These are phyloP conservation scores for Neurospora tetrasperma DNA, from an alignment of 495 filamentous ascomycete species.

Conservation along the genomic window DNA sequence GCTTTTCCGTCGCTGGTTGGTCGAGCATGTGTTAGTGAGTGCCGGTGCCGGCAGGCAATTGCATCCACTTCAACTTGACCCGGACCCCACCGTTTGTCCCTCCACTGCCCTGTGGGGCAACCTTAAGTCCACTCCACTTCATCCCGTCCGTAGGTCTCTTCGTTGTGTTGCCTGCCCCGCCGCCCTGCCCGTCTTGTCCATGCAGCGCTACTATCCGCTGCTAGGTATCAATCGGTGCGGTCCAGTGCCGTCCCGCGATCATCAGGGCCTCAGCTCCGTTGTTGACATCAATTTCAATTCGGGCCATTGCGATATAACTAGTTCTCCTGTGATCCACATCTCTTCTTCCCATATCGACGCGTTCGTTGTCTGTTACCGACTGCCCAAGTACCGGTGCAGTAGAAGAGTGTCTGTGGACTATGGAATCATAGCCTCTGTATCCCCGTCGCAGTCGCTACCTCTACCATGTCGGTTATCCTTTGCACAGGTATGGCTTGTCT, in stretches of 20 bases:
- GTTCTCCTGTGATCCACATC: background rate
- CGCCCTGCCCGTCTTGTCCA: background rate
- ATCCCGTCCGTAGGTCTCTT: background rate
- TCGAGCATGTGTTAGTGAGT: background rate
- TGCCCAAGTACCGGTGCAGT: background rate
- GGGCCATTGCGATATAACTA: background rate
- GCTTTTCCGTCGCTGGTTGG: background rate
- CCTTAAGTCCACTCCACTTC: background rate
- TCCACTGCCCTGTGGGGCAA: background rate
- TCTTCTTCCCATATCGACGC: background rate
- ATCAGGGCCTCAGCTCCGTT: background rate
- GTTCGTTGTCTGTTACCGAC: background rate
- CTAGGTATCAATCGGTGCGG: background rate
- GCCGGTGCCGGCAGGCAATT: background rate
- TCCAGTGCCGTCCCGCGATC: background rate
- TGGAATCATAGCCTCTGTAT: constrained; percentile 11
- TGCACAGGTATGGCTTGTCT: constrained; percentile 57
- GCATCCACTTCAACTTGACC: background rate
- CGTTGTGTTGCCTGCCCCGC: background rate
- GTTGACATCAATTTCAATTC: background rate
- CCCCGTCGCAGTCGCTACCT: constrained; percentile 8
- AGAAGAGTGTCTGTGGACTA: background rate
- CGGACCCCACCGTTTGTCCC: background rate
- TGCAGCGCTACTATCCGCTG: background rate
- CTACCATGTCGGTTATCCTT: constrained; percentile 73